Conservation (phyloP, 805 yeast genomes). For the Starmerella apis region DNA sequence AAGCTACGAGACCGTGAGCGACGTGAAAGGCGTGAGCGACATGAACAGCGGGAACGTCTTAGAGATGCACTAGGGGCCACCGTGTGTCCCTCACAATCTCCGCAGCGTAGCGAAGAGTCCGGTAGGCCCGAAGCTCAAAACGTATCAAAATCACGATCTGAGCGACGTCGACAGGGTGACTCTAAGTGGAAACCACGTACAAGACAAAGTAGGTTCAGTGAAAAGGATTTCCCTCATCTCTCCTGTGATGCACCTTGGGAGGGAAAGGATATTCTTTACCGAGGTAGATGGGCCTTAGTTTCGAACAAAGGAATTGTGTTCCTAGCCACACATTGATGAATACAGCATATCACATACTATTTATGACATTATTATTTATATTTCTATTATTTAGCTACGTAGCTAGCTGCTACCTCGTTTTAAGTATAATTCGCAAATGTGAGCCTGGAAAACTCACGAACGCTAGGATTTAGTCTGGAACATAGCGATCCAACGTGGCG, state of each 20-base stretch:
- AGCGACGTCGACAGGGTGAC: not conserved
- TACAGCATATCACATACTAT: not conserved
- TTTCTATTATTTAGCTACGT: too few relatives aligned
- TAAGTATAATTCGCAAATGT: not conserved
- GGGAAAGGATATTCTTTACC: constrained; percentile 19
- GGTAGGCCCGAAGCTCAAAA: too few relatives aligned
- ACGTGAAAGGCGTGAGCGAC: constrained; percentile 9
- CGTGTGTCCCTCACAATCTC: not conserved
- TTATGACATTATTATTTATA: constrained; percentile 15
- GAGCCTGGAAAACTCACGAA: too few relatives aligned
- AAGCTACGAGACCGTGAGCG: constrained; percentile 19
- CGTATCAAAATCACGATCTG: not conserved
- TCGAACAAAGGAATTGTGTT: constrained; percentile 11
- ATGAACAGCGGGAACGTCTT: constrained; percentile 6
- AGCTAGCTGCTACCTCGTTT: too few relatives aligned
- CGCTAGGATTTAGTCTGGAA: too few relatives aligned
- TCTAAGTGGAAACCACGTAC: constrained; percentile 20
- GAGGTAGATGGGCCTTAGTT: constrained; percentile 22
- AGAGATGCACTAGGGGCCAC: not conserved
- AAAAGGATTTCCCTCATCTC: constrained; percentile 23
- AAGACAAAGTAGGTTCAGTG: constrained; percentile 18
- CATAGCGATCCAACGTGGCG: too few relatives aligned
- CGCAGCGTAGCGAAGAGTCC: not conserved
- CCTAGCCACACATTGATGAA: not conserved
- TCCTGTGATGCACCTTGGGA: constrained; percentile 19